phyloP scores from a whole-genome alignment of 2,329 filamentous ascomycete species.

The Graphilbum fragrans region DNA sequence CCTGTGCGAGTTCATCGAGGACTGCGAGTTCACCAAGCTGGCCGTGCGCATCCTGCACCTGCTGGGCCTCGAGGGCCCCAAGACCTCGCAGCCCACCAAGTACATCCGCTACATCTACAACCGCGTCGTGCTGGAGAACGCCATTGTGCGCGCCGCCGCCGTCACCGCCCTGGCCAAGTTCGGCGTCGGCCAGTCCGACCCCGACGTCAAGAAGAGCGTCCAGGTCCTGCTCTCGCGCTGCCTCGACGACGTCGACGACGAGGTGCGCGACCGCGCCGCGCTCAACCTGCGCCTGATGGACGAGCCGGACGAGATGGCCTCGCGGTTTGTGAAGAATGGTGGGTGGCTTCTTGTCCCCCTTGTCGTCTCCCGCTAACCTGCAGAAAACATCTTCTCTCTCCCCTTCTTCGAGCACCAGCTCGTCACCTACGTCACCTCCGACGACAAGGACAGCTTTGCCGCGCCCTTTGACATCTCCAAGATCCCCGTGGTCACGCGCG shows the following conservation, averaged over 20 bases:
- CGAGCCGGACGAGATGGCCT: constrained; percentile 77
- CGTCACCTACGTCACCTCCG: constrained; percentile 92
- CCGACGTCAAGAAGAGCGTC: constrained; percentile 93
- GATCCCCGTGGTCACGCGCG: constrained; percentile 85
- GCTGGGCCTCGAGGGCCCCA: constrained; percentile 86
- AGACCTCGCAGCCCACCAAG: constrained; percentile 91
- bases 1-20: constrained; percentile 97
- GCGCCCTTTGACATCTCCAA: constrained; percentile 80
- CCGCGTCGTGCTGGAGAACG: constrained; percentile 91
- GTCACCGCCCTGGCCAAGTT: constrained; percentile 96
- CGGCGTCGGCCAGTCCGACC: constrained; percentile 89
- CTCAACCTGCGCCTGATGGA: constrained; percentile 86
- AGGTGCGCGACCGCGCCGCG: constrained; percentile 90
- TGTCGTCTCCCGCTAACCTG: background rate
- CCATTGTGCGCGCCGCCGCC: constrained; percentile 85
- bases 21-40: constrained; percentile 97
- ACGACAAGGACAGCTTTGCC: constrained; percentile 75
- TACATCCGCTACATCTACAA: constrained; percentile 99
- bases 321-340: constrained; percentile 89
- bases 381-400: constrained; percentile 90
- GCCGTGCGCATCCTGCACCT: constrained; percentile 91
- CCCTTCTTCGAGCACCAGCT: constrained; percentile 94
- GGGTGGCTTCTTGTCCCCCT: constrained; percentile 19
- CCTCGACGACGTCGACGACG: constrained; percentile 92
- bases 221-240: constrained; percentile 85